These are phyloP conservation scores for Salix arbutifolia DNA, from an alignment of 345 rosid genomes.

Conservation along the genomic window DNA sequence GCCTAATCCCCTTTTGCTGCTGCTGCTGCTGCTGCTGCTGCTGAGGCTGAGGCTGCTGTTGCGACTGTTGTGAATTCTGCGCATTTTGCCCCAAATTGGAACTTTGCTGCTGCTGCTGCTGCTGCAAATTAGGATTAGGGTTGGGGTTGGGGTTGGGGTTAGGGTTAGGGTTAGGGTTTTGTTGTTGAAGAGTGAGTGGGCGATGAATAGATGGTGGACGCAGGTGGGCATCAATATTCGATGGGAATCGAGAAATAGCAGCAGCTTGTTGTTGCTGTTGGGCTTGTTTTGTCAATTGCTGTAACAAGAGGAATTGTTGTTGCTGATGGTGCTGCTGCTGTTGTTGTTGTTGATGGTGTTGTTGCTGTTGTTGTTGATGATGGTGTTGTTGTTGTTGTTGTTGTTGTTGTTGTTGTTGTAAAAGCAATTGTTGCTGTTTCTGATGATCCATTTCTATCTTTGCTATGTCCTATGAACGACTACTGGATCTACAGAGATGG, in stretches of 20 bases:
- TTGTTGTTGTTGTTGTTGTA: conserved; percentile 30
- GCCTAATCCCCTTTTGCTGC: conserved; percentile 60
- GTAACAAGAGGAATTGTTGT: conserved; percentile 55
- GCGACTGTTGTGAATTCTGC: conserved; percentile 19
- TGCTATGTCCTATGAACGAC: not conserved
- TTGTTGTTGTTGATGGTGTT: conserved; percentile 41
- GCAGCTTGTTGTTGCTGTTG: conserved; percentile 70
- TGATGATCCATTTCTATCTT: conserved; percentile 22
- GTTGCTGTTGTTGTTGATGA: conserved; percentile 10
- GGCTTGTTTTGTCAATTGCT: conserved; percentile 51
- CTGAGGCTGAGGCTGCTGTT: conserved; percentile 9
- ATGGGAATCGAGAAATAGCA: conserved; percentile 88
- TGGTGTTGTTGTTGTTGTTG: conserved; percentile 49
- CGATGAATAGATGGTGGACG: conserved; percentile 56
- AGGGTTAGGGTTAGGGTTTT: conserved; percentile 33
- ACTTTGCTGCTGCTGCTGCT: conserved; percentile 18
- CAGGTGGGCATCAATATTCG: conserved; percentile 82
- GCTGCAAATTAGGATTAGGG: conserved; percentile 22
- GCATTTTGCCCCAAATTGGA: conserved; percentile 32
- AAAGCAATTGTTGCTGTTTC: conserved; percentile 26
- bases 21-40: conserved; percentile 33
- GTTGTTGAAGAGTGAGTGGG: conserved; percentile 32
- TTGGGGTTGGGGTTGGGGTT: conserved; percentile 22
- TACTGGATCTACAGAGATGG: not conserved
- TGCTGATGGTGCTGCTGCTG: conserved; percentile 59